A percentile compares a stretch with the other conserved stretches of the same genome.
phyloP scores from a whole-genome alignment of 2,329 filamentous ascomycete genomes.

The Juglanconis sp. region DNA sequence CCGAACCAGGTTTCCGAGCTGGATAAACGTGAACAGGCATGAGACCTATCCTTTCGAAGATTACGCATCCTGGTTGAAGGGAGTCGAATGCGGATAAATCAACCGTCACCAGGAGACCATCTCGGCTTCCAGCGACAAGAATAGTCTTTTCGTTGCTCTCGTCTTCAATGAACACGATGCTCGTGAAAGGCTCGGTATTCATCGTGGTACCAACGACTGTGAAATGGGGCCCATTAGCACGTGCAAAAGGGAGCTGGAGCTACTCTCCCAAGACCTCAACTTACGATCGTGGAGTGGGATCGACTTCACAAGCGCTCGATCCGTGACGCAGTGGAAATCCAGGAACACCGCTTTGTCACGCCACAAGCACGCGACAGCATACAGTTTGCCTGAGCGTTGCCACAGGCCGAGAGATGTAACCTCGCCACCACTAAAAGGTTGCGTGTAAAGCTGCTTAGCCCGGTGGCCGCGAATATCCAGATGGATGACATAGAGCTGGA shows the following conservation, averaged over 20 bases:
- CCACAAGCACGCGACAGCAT: constrained; percentile 15
- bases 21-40: constrained; percentile 26
- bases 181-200: constrained; percentile 37
- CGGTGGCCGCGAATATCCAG: constrained; percentile 33
- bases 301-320: not conserved
- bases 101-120: constrained; percentile 48
- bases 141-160: constrained; percentile 26
- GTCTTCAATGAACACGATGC: constrained; percentile 35
- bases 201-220: not conserved
- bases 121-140: constrained; percentile 47
- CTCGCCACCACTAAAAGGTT: constrained; percentile 36
- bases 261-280: not conserved
- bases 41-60: constrained; percentile 24
- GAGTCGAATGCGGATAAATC: constrained; percentile 19
- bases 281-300: constrained; percentile 12
- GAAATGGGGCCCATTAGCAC: not conserved
- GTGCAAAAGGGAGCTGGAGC: not conserved
- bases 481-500: constrained; percentile 37
- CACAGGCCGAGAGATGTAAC: constrained; percentile 46
- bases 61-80: constrained; percentile 17
- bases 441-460: constrained; percentile 12
- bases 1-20: constrained; percentile 22
- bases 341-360: constrained; percentile 9
- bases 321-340: constrained; percentile 9
- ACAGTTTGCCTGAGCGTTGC: constrained; percentile 18